These are phyloP conservation scores for Suillus luteus DNA, from an alignment of 768 basidiomycete genomes.

Conservation along the genomic window DNA sequence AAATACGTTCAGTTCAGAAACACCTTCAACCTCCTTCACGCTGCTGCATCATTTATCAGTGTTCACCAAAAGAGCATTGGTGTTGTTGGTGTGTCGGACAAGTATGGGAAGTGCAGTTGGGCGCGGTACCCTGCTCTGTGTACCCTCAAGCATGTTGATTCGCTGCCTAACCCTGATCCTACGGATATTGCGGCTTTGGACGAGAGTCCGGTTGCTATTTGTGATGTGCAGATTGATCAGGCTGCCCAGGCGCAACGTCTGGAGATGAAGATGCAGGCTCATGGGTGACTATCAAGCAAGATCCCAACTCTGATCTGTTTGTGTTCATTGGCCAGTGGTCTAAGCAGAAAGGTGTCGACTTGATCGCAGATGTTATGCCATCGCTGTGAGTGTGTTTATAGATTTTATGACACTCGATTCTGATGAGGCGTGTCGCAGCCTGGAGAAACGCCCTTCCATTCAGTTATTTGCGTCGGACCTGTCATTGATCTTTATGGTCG, in stretches of 20 bases:
- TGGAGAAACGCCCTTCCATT: slow-evolving; percentile 84
- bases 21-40: slow-evolving; percentile 94
- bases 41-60: slow-evolving; percentile 90
- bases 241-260: slow-evolving; percentile 88
- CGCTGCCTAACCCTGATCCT: slow-evolving; percentile 92
- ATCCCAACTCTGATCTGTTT: slow-evolving; percentile 86
- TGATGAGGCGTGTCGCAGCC: slow-evolving; percentile 38
- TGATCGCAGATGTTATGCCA: slow-evolving; percentile 96
- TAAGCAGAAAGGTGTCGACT: slow-evolving; percentile 97
- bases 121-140: slow-evolving; percentile 95
- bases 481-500: slow-evolving; percentile 95
- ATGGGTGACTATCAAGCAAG: slow-evolving; percentile 93
- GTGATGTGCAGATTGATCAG: slow-evolving; percentile 76
- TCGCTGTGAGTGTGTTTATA: slow-evolving; percentile 56
- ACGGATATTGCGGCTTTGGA: slow-evolving; percentile 93
- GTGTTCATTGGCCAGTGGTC: slow-evolving; percentile 99
- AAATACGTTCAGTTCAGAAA: slow-evolving; percentile 99
- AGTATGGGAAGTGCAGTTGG: slow-evolving; percentile 97
- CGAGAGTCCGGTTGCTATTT: slow-evolving; percentile 68
- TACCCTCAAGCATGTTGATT: slow-evolving; percentile 95
- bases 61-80: slow-evolving; percentile 91
- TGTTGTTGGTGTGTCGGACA: slow-evolving; percentile 96
- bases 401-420: not conserved
- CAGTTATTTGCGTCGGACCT: slow-evolving; percentile 91
- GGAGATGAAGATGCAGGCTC: slow-evolving; percentile 87